Conservation (phyloP, 2,329 filamentous ascomycete species). For the Aspergillus ruber region DNA sequence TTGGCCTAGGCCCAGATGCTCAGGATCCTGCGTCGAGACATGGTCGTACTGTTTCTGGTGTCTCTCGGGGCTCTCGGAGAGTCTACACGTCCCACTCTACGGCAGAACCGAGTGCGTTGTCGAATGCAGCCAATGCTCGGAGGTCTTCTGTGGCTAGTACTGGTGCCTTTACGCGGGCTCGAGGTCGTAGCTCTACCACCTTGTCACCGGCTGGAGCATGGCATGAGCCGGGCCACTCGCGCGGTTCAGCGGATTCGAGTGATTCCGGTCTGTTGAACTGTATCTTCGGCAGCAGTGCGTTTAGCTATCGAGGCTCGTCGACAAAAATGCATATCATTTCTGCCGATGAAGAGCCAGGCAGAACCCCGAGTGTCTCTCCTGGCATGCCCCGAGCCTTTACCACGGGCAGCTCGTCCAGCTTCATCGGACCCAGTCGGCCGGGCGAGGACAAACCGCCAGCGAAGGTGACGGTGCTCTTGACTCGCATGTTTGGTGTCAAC, state of each 20-base stretch:
- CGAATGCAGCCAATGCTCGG: conserved; percentile 26
- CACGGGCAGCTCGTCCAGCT: conserved; percentile 28
- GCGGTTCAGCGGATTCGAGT: conserved; percentile 41
- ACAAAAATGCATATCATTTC: conserved; percentile 56
- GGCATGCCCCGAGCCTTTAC: conserved; percentile 33
- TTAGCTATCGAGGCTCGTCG: conserved; percentile 53
- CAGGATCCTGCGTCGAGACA: conserved; percentile 26
- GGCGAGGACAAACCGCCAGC: conserved; percentile 34
- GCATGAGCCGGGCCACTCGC: conserved; percentile 30
- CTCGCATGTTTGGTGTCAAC: conserved; percentile 54
- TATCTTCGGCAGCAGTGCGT: conserved; percentile 55
- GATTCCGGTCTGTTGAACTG: conserved; percentile 51
- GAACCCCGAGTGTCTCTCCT: conserved; percentile 19
- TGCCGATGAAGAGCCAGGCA: conserved; percentile 29
- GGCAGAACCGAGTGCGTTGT: conserved; percentile 27
- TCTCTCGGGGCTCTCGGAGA: conserved; percentile 30
- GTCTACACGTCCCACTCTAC: conserved; percentile 29
- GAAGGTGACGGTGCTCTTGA: conserved; percentile 51
- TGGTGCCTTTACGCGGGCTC: conserved; percentile 36
- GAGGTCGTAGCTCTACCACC: conserved; percentile 43
- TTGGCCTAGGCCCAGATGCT: conserved; percentile 30
- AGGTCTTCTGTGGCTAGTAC: conserved; percentile 25
- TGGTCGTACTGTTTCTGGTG: conserved; percentile 32
- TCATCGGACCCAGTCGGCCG: conserved; percentile 15
- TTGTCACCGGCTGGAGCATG: conserved; percentile 29